These are phyloP conservation scores for Fusarium sacchari DNA, from an alignment of 2,329 filamentous ascomycete species.

Conservation along the genomic window DNA sequence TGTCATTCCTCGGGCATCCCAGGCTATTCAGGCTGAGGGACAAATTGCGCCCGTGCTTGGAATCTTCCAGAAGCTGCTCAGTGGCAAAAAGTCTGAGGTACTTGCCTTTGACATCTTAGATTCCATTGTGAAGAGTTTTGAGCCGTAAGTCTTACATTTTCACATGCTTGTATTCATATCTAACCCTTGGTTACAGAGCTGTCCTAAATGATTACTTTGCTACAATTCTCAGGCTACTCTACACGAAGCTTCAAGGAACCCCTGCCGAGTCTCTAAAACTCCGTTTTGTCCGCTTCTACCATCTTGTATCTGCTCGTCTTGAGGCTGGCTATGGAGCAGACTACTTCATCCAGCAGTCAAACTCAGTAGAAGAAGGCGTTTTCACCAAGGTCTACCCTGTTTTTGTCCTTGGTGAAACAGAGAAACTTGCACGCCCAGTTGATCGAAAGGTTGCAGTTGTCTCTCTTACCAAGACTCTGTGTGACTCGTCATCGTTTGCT, in stretches of 20 bases:
- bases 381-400: slow-evolving; percentile 87
- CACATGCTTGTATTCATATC: neutral
- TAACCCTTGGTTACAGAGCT: slow-evolving; percentile 55
- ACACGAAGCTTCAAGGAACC: slow-evolving; percentile 76
- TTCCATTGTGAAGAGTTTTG: slow-evolving; percentile 76
- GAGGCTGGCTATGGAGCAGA: slow-evolving; percentile 89
- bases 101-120: slow-evolving; percentile 93
- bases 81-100: slow-evolving; percentile 83
- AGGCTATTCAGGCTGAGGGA: slow-evolving; percentile 78
- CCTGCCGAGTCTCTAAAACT: slow-evolving; percentile 82
- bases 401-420: slow-evolving; percentile 88
- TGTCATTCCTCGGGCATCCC: slow-evolving; percentile 80
- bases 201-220: slow-evolving; percentile 80
- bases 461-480: slow-evolving; percentile 90
- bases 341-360: slow-evolving; percentile 87
- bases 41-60: slow-evolving; percentile 90
- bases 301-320: slow-evolving; percentile 82
- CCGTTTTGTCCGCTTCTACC: slow-evolving; percentile 93
- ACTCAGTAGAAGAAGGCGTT: slow-evolving; percentile 80
- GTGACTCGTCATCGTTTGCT: slow-evolving; percentile 86
- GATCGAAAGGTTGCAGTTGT: slow-evolving; percentile 95
- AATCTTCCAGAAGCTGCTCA: slow-evolving; percentile 92
- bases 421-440: slow-evolving; percentile 84
- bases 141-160: slow-evolving; percentile 65
- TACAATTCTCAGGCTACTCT: slow-evolving; percentile 82